Percentiles rank a stretch among this genome's conserved stretches.
These are phyloP conservation scores for Chlorella sorokiniana DNA, from an alignment of 139 green algal genomes.

Conservation along the genomic window DNA sequence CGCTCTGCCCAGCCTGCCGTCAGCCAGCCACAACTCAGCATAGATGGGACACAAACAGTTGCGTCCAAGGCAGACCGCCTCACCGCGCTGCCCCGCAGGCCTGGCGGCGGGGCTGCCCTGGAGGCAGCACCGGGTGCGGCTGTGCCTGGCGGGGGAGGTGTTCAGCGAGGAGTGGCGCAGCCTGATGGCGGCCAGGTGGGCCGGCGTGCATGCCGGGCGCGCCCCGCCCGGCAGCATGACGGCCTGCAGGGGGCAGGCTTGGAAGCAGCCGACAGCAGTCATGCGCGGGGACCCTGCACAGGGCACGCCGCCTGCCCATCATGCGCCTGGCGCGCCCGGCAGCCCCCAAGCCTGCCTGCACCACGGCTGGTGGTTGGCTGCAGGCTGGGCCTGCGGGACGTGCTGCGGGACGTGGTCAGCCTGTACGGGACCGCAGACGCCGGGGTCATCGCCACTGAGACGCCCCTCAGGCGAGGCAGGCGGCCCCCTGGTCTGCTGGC, in stretches of 20 bases:
- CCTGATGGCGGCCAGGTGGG: conserved; percentile 13
- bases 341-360: background rate
- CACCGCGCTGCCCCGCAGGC: background rate
- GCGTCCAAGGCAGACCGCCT: background rate
- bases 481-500: no score
- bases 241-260: no score
- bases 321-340: background rate
- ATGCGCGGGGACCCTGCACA: background rate
- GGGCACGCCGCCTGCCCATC: background rate
- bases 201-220: background rate
- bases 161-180: conserved; percentile 39
- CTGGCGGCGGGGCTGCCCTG: conserved; percentile 14
- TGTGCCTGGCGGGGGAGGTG: conserved; percentile 35
- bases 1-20: no score
- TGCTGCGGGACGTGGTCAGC: conserved; percentile 1
- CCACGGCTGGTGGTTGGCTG: background rate
- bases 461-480: background rate
- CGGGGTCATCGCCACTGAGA: conserved; percentile 22
- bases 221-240: no score
- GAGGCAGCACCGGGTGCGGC: background rate
- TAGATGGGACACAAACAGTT: background rate
- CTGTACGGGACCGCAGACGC: conserved; percentile 24
- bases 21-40: no score
- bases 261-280: background rate
- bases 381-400: conserved; percentile 11